Base-by-base conservation (phyloP, 345 rosid genomes). In the Linum tenue region DNA sequence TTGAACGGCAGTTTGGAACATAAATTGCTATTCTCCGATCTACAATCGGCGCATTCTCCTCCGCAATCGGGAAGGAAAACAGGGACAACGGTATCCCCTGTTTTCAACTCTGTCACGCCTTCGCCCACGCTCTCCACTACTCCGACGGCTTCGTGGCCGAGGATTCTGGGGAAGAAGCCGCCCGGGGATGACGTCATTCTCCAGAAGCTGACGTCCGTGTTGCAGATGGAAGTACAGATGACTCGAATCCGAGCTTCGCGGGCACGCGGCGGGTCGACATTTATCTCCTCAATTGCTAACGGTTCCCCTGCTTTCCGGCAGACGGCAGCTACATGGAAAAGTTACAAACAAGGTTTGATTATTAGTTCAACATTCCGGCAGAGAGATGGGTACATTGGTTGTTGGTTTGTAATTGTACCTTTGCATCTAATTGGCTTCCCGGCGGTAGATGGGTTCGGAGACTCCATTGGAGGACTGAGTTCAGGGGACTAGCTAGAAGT, bases 101-200 rank as follows among this genome's bases (percentile, higher is more conserved):
- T 78, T 1, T 58, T 68, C 37, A 92, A 64, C 65, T 79, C 88
- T 1, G 67, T 67, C 3, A 87, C 96, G 16, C 79, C 73, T 72
- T 87, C 88, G 6, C 98, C 98, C 0, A 89, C 83, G 72, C 98
- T 92, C 75, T 92, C 98, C 44, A 92, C 95, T 5, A 80, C 73
- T 70, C 98, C 96, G 2, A 89, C 74, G 4, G 96, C 95, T 74
- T 92, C 98, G 60, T 92, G 98, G 63, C 98, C 96, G 0, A 92
- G 80, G 65, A 92, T 86, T 71, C 91, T 83, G 0, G 98, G 98
- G 55, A 81, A 82, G 69, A 80, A 78, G 10, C 80, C 86, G 4
- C 53, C 53, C 3, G 53, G 53, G 14, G 14, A 48, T 2, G 9
- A 12, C 11, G 9, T 77, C 67, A 87, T 51, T 74, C 73, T 82